Evolutionary conservation across 768 basidiomycete genomes (phyloP), one percentile per base, ranked within the genome.

Genomic region (Mycena maculata): DNA sequence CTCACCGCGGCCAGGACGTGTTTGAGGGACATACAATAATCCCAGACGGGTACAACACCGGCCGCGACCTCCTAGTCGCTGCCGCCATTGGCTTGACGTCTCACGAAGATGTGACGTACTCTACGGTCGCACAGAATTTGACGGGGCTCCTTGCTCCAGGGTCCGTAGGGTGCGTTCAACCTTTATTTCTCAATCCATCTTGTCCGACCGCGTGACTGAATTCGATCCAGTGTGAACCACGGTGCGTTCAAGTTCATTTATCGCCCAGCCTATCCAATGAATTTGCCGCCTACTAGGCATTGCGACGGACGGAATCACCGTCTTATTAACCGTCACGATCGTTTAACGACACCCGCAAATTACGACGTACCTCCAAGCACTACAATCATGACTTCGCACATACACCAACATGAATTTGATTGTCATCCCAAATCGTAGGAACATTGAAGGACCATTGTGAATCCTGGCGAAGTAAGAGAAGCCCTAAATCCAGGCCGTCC

Each of bases 1-100:
- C 12, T 55, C 12, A 41, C 36, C 3, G 53, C 6, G 4, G 38
- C 11, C 25, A 66, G 74, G 82, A 79, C 31, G 62, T 68, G 11
- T 49, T 60, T 7, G 59, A 84, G 0, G 58, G 73, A 36, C 86
- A 86, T 63, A 70, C 78, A 18, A 80, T 86, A 47, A 61, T 78
- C 7, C 76, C 82, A 0, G 74, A 87, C 57, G 86, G 85, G 4
- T 86, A 87, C 65, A 68, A 85, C 63, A 62, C 78, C 38, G 86
- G 67, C 38, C 79, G 84, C 83, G 69, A 87, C 60, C 30, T 22
- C 15, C 73, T 86, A n/a, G 84, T 82, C 16, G 50, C 74, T 2
- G 62, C 65, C 15, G 80, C 84, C 16, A 53, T 79, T 5, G 82
- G 83, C 1, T 33, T 54, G n/a, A 76, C 73, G 4, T 68, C 45